Conservation (phyloP, 73 alveolate species). For the Urostyla sp. region DNA sequence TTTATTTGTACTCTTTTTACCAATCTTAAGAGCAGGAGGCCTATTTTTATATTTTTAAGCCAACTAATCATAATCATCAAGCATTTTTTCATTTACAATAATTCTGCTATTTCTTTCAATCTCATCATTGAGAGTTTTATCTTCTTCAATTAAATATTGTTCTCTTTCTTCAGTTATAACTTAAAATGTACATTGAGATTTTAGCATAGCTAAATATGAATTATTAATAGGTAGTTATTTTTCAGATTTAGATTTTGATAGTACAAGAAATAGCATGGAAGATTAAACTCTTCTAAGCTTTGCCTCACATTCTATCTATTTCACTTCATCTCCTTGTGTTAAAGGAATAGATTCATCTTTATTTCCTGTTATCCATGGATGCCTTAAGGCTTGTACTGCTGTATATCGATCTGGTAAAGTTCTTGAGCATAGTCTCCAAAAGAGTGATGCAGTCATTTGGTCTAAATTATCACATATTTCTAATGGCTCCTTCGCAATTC, state of each 20-base stretch:
- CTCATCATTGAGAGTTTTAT: background rate
- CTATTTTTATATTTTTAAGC: background rate
- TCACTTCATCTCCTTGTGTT: conserved; percentile 74
- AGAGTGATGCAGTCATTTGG: conserved; percentile 77
- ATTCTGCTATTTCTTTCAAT: background rate
- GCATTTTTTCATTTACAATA: background rate
- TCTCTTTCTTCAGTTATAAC: background rate
- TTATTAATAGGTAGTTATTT: no score
- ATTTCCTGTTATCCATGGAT: conserved; percentile 93
- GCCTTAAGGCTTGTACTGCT: conserved; percentile 82
- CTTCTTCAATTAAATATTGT: background rate
- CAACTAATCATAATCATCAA: background rate
- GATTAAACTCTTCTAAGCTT: conserved; percentile 12
- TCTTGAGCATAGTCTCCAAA: conserved; percentile 74
- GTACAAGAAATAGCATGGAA: conserved; percentile 11
- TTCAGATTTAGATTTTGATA: no score
- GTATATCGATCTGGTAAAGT: conserved; percentile 88
- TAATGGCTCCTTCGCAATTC: conserved; percentile 56
- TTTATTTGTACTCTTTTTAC: background rate
- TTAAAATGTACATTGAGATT: background rate
- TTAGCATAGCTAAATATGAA: no score
- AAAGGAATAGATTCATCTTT: conserved; percentile 73
- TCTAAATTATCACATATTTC: conserved; percentile 53
- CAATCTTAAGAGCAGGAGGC: conserved; percentile 19
- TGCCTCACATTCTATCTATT: conserved; percentile 20